Evolutionary conservation across 805 yeast genomes (phyloP), one percentile per base, ranked within the genome.

Genomic region (Nakazawaea pomicola): DNA sequence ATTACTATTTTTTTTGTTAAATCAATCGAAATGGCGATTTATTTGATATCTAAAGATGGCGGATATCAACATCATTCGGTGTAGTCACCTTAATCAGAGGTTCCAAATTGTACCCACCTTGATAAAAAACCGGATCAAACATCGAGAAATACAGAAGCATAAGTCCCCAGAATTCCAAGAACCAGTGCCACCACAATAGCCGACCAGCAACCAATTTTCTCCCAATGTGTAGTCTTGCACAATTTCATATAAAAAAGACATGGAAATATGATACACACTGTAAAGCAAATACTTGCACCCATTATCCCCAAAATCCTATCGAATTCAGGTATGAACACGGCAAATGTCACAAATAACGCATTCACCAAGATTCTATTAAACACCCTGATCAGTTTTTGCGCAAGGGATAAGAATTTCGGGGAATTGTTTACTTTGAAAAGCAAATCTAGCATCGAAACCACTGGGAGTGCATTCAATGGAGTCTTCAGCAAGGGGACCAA

Each of bases 381-480:
- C 6, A 55, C 45, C 21, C 55, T 46, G 1, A 30, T 16, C 7
- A 43, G 1, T 2, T 38, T 41, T 24, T 28, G 36, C 16, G 18
- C 10, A 4, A 33, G 10, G 46, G 52, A 2, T 23, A 39, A 15
- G 6, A 34, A 9, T 4, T 21, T 16, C 7, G 10, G n/a, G 7
- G 43, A 16, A 47, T 49, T 55, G 6, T 23, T 23, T 8, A 61
- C 41, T 12, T 57, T 62, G 36, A 52, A 47, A 51, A 58, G 46
- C 40, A 60, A 67, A 52, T 86, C 95, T 24, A 85, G 55, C 2
- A 89, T 82, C n/a, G 87, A 72, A 28, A 87, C 80, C 34, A 89
- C 83, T 0, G 96, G 96, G 53, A 87, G 72, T 6, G 95, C 91
- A 57, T 83, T 84, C 44, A 88, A 70, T 4, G 96, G 95, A 0